phyloP scores from a whole-genome alignment of 345 rosid species.

The Hibiscus syriacus region DNA sequence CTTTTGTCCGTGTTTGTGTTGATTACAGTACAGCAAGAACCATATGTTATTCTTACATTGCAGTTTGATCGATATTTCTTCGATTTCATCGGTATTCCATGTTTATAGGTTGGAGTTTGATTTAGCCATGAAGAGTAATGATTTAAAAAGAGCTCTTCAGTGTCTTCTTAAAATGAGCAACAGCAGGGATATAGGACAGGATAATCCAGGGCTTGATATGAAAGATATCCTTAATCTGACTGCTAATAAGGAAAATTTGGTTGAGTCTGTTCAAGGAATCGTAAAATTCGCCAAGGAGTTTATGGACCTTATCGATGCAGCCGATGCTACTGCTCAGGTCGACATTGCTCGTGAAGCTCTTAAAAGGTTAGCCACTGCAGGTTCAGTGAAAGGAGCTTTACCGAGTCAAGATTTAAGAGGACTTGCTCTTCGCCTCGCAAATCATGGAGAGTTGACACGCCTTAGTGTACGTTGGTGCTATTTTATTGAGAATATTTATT shows the following conservation, averaged over 20 bases:
- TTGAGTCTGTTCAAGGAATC: slow-evolving; percentile 73
- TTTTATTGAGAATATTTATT: not conserved
- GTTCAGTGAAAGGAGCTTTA: slow-evolving; percentile 93
- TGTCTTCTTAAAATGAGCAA: slow-evolving; percentile 95
- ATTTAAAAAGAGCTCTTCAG: no score
- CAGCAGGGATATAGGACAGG: slow-evolving; percentile 89
- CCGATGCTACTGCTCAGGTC: slow-evolving; percentile 92
- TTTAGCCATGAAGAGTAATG: no score
- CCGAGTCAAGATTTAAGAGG: slow-evolving; percentile 80
- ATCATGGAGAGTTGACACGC: slow-evolving; percentile 90
- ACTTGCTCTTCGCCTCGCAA: no score
- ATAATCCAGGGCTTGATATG: slow-evolving; percentile 59
- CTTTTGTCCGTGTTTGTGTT: not conserved
- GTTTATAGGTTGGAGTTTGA: slow-evolving; percentile 83
- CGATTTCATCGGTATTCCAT: not conserved
- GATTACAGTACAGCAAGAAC: not conserved
- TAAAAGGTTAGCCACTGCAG: slow-evolving; percentile 90
- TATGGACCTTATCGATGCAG: slow-evolving; percentile 95
- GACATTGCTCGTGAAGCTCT: slow-evolving; percentile 94
- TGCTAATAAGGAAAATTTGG: slow-evolving; percentile 41
- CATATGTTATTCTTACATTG: not conserved
- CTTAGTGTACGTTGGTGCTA: slow-evolving; percentile 50
- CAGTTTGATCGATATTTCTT: not conserved
- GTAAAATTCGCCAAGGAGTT: slow-evolving; percentile 88
- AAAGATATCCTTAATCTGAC: slow-evolving; percentile 76